These are phyloP conservation scores for Cyclotella distinguenda DNA, from an alignment of 108 stramenopile genomes.

Conservation along the genomic window DNA sequence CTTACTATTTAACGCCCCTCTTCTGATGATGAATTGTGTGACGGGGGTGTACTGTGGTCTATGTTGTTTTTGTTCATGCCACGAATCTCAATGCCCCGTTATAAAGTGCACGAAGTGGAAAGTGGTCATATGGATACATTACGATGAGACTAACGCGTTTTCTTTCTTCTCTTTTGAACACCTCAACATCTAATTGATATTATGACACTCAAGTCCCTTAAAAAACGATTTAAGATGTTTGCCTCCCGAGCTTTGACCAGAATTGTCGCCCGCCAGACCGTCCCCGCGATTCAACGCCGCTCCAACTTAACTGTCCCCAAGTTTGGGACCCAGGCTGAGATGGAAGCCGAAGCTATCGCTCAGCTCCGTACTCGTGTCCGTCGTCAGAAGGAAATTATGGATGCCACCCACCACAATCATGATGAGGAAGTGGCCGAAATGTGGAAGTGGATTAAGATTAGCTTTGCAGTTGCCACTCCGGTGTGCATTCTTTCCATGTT, in stretches of 20 bases:
- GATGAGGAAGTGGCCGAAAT: constrained; percentile 76
- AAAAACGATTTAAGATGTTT: not conserved
- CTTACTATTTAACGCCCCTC: too few species aligned
- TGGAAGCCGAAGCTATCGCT: constrained; percentile 73
- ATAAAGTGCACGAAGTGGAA: too few species aligned
- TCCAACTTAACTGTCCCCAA: constrained; percentile 68
- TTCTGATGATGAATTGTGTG: too few species aligned
- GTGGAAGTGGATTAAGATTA: constrained; percentile 87
- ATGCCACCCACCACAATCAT: constrained; percentile 53
- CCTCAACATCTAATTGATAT: too few species aligned
- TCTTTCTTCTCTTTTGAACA: too few species aligned
- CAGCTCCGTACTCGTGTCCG: constrained; percentile 80
- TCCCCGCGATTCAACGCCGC: constrained; percentile 47
- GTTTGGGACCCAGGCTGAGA: constrained; percentile 64
- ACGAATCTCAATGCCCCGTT: too few species aligned
- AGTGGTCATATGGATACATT: too few species aligned
- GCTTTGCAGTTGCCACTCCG: constrained; percentile 65
- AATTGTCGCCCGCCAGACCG: not conserved
- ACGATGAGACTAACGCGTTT: too few species aligned
- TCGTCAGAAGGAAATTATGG: constrained; percentile 75
- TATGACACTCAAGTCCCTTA: too few species aligned
- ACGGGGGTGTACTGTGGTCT: too few species aligned
- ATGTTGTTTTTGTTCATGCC: too few species aligned
- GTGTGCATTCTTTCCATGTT: constrained; percentile 53
- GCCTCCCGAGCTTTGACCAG: constrained; percentile 16